These are phyloP conservation scores for Phoma sp. DNA, from an alignment of 2,329 filamentous ascomycete genomes.

Conservation along the genomic window DNA sequence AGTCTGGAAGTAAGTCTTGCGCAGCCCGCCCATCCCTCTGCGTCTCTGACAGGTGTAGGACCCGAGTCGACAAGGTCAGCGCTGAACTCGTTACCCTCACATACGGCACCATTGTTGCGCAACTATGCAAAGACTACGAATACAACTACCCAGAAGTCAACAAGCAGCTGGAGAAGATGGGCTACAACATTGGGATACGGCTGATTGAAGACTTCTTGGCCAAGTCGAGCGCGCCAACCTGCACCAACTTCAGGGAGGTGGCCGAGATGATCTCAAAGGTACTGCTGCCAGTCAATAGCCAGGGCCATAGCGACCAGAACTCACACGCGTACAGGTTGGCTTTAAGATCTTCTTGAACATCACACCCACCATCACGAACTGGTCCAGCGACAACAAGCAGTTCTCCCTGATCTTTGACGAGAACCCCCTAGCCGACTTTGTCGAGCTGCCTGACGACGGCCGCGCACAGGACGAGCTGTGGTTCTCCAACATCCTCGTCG, in stretches of 20 bases:
- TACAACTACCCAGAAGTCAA: constrained; percentile 95
- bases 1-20: constrained; percentile 83
- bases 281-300: neutral
- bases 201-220: constrained; percentile 97
- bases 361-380: constrained; percentile 90
- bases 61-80: constrained; percentile 95
- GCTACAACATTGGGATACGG: constrained; percentile 95
- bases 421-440: constrained; percentile 95
- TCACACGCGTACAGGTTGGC: constrained; percentile 68
- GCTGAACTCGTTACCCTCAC: constrained; percentile 96
- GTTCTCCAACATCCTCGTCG: constrained; percentile 98
- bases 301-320: neutral
- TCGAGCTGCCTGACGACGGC: constrained; percentile 94
- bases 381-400: constrained; percentile 94
- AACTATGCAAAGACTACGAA: constrained; percentile 96
- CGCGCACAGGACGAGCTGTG: constrained; percentile 94
- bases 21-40: neutral
- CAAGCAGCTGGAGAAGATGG: constrained; percentile 98
- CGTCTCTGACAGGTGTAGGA: constrained; percentile 62
- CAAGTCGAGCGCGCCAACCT: constrained; percentile 88
- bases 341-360: constrained; percentile 99
- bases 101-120: constrained; percentile 95
- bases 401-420: constrained; percentile 97
- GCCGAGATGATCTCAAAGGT: constrained; percentile 97
- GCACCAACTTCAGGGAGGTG: constrained; percentile 91